Percentiles rank a stretch among this genome's conserved stretches.
These are phyloP conservation scores for Serendipita sp. DNA, from an alignment of 768 basidiomycete species.

Conservation along the genomic window DNA sequence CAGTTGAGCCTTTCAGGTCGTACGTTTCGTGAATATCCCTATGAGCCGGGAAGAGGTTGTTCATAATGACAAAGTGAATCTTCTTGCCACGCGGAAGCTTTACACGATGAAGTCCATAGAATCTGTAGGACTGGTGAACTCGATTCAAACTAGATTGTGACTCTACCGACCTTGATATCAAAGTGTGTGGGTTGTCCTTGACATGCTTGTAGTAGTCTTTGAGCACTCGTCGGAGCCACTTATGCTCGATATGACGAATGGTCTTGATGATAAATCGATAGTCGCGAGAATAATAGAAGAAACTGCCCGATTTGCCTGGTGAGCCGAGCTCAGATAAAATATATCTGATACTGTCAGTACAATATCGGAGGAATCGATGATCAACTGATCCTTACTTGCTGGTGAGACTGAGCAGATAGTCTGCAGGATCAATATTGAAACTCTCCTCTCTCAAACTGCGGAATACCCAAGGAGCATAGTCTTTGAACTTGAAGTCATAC, in stretches of 20 bases:
- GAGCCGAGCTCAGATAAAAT: constrained; percentile 96
- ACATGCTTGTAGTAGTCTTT: constrained; percentile 75
- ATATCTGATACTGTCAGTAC: not conserved
- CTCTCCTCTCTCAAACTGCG: constrained; percentile 85
- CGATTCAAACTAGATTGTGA: not conserved
- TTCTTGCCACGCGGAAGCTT: constrained; percentile 87
- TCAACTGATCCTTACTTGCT: constrained; percentile 52
- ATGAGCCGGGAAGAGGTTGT: constrained; percentile 96
- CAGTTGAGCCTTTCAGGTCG: constrained; percentile 89
- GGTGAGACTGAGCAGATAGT: constrained; percentile 92
- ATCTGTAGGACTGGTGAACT: constrained; percentile 25
- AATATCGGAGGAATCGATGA: not conserved
- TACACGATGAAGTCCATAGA: constrained; percentile 95
- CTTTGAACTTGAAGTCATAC: constrained; percentile 99
- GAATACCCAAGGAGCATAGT: constrained; percentile 98
- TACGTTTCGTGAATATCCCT: constrained; percentile 96
- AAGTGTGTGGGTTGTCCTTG: constrained; percentile 79
- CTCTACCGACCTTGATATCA: constrained; percentile 40
- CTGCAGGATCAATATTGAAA: constrained; percentile 92
- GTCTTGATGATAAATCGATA: constrained; percentile 99
- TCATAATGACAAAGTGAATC: constrained; percentile 99
- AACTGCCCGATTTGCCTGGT: constrained; percentile 95
- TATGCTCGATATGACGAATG: constrained; percentile 86
- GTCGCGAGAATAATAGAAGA: constrained; percentile 98
- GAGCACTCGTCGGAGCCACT: constrained; percentile 76